A percentile compares a stretch with the other conserved stretches of the same genome.
Conservation (phyloP, 2,329 filamentous ascomycete genomes). For the Penicillium sp. region DNA sequence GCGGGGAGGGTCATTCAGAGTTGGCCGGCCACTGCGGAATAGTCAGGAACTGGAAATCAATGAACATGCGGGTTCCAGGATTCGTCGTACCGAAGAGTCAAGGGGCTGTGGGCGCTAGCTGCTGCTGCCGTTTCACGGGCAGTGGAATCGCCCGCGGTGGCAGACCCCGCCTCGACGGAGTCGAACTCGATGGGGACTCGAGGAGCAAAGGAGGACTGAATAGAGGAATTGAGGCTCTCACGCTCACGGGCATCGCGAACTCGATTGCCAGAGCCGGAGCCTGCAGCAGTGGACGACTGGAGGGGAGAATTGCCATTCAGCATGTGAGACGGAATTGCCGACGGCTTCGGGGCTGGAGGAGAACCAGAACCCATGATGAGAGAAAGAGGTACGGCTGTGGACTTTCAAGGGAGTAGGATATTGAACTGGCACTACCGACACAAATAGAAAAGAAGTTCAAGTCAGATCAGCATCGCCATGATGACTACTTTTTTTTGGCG, state of each 20-base stretch:
- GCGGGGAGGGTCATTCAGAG: conserved; percentile 50
- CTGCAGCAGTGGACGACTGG: conserved; percentile 41
- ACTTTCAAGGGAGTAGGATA: neutral
- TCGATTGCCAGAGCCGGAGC: conserved; percentile 20
- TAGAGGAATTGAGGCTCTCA: conserved; percentile 58
- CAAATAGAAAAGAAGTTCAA: conserved; percentile 1
- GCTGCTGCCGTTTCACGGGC: conserved; percentile 13
- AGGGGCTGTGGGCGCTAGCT: conserved; percentile 15
- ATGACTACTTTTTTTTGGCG: conserved; percentile 13
- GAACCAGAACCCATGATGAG: conserved; percentile 48
- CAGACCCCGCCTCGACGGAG: conserved; percentile 17
- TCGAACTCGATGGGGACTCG: conserved; percentile 34
- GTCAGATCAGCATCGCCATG: neutral
- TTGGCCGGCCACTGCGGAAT: conserved; percentile 21
- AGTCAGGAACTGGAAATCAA: conserved; percentile 3
- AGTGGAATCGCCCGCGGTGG: conserved; percentile 18
- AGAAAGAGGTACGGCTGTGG: neutral
- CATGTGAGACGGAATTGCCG: conserved; percentile 57
- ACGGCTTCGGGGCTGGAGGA: conserved; percentile 47
- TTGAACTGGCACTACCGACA: neutral
- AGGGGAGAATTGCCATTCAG: conserved; percentile 56
- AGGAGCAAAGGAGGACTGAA: conserved; percentile 56
- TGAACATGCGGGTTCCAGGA: neutral
- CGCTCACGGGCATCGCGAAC: conserved; percentile 55
- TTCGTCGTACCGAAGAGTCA: conserved; percentile 26